Evolutionary conservation across 257 asterid species (phyloP).

Genomic region (Solanum gracilifrons): DNA sequence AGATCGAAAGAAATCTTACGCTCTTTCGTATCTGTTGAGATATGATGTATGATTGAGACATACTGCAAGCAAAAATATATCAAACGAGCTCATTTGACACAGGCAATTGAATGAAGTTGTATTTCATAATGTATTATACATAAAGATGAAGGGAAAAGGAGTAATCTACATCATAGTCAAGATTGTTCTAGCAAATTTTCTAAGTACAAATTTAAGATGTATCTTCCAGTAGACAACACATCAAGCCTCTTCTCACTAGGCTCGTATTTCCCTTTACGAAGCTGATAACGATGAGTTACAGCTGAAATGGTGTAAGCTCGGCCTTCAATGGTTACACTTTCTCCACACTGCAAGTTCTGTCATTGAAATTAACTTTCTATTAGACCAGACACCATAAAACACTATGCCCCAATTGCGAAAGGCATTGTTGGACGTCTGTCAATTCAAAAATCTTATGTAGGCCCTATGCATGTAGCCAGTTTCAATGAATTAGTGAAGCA

Average conservation of each 20-base stretch:
- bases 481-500: constrained; percentile 3
- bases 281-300: constrained; percentile 89
- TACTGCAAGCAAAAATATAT: neutral
- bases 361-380: neutral
- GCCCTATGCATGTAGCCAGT: neutral
- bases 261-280: constrained; percentile 87
- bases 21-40: neutral
- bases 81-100: neutral
- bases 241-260: constrained; percentile 88
- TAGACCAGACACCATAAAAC: neutral
- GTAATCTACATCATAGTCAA: constrained; percentile 10
- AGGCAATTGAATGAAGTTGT: neutral
- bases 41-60: neutral
- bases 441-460: neutral
- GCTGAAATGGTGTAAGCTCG: constrained; percentile 71
- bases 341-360: constrained; percentile 89
- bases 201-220: constrained; percentile 70
- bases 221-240: constrained; percentile 80
- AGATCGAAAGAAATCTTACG: neutral
- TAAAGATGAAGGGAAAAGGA: neutral
- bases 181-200: constrained; percentile 70
- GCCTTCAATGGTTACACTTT: constrained; percentile 80
- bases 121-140: neutral
- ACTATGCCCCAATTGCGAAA: neutral
- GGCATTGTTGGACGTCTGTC: neutral